These are phyloP conservation scores for Paramecium sonneborni DNA, from an alignment of 73 alveolate genomes.

Conservation along the genomic window DNA sequence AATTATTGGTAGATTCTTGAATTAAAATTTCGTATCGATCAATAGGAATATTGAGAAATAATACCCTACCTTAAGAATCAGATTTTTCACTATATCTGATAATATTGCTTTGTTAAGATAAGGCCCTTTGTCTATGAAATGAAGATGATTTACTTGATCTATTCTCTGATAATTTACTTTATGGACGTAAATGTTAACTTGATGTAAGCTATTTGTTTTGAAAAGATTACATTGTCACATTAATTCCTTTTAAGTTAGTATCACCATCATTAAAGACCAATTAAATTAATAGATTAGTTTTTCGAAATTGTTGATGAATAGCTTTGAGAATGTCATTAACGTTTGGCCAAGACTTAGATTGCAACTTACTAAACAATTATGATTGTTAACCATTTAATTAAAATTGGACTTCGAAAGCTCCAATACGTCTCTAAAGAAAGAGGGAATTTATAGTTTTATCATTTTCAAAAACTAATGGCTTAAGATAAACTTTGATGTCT, in stretches of 20 bases:
- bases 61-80: conserved; percentile 21
- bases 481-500: conserved; percentile 40
- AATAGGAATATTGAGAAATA: conserved; percentile 13
- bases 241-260: background rate
- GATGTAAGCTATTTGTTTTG: background rate
- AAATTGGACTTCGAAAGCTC: conserved; percentile 33
- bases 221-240: background rate
- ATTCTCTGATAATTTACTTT: background rate
- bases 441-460: background rate
- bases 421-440: background rate
- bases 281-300: conserved; percentile 28
- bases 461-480: conserved; percentile 26
- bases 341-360: conserved; percentile 29
- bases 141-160: background rate
- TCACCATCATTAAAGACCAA: background rate
- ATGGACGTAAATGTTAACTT: background rate
- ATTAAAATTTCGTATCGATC: background rate
- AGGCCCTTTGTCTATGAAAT: background rate
- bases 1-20: background rate
- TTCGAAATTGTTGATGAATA: background rate
- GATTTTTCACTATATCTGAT: conserved; percentile 19
- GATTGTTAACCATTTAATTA: background rate
- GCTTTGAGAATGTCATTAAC: background rate
- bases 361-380: background rate
- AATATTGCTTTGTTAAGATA: background rate